Percentiles rank a stretch among this genome's conserved stretches.
Conservation (phyloP, 2,329 filamentous ascomycete genomes). For the Didymella pomorum region DNA sequence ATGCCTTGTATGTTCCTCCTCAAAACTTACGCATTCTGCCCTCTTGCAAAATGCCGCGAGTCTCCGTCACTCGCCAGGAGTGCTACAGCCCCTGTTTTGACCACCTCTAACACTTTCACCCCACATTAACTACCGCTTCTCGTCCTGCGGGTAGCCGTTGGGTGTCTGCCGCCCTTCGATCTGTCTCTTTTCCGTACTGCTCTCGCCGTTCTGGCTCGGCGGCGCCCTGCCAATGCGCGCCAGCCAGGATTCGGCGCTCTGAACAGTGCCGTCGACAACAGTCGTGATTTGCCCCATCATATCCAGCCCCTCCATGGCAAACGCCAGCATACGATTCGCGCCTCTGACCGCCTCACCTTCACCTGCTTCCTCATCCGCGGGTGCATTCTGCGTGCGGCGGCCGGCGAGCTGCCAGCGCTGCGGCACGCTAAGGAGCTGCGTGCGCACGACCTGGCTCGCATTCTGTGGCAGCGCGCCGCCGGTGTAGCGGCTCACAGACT, state of each 20-base stretch:
- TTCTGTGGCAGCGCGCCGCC: conserved; percentile 93
- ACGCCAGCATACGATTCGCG: conserved; percentile 80
- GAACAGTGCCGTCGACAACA: conserved; percentile 87
- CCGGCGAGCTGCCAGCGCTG: conserved; percentile 80
- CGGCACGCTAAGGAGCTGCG: conserved; percentile 84
- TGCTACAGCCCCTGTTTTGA: neutral
- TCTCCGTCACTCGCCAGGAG: neutral
- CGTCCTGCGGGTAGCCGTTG: neutral
- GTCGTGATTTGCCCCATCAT: conserved; percentile 93
- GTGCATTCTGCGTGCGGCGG: conserved; percentile 44
- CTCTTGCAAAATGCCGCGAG: neutral
- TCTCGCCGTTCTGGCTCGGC: neutral
- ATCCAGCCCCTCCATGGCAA: conserved; percentile 89
- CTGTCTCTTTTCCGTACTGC: neutral
- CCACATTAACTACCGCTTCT: neutral
- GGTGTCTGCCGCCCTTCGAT: neutral
- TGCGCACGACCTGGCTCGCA: conserved; percentile 80
- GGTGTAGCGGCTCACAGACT: conserved; percentile 86
- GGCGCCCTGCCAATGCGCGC: conserved; percentile 68
- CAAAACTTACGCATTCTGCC: neutral
- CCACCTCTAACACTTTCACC: neutral
- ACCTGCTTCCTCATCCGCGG: conserved; percentile 21
- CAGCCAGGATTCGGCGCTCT: conserved; percentile 92
- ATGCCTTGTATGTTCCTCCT: neutral
- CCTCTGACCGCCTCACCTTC: conserved; percentile 57